These are phyloP conservation scores for Sporothrix pallida DNA, from an alignment of 2,329 filamentous ascomycete genomes.

Conservation along the genomic window DNA sequence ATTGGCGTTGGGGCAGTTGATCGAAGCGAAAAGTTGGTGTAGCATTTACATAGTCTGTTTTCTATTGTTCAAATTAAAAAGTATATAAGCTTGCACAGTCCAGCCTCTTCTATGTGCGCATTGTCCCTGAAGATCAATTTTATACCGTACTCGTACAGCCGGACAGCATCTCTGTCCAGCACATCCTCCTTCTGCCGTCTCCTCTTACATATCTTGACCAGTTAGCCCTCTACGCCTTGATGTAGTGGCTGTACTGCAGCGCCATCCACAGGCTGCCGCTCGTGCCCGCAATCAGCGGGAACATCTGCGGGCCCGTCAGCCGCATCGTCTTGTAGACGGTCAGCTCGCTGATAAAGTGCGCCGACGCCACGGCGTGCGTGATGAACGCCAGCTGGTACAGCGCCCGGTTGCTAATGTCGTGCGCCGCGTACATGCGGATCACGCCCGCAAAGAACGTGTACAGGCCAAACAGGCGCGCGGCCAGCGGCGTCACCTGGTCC, in stretches of 20 bases:
- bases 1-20: not conserved
- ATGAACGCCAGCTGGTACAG: slow-evolving; percentile 82
- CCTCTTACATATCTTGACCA: not conserved
- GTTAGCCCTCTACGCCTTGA: slow-evolving; percentile 44
- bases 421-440: slow-evolving; percentile 81
- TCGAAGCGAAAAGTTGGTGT: not conserved
- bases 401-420: slow-evolving; percentile 73
- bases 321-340: slow-evolving; percentile 77
- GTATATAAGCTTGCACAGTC: not conserved
- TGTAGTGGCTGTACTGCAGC: slow-evolving; percentile 72
- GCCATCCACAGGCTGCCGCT: slow-evolving; percentile 65
- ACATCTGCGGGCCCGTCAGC: slow-evolving; percentile 62
- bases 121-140: too few species aligned
- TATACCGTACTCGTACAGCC: too few species aligned
- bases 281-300: slow-evolving; percentile 58
- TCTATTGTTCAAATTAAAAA: not conserved
- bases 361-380: slow-evolving; percentile 79
- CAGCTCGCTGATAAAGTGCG: slow-evolving; percentile 82
- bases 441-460: slow-evolving; percentile 83
- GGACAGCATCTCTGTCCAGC: not conserved
- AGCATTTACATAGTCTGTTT: not conserved
- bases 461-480: slow-evolving; percentile 80
- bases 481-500: slow-evolving; percentile 74
- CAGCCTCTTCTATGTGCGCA: too few species aligned
- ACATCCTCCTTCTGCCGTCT: not conserved